Evolutionary conservation across 495 filamentous ascomycete species (phyloP).

Genomic region (Penicillium coprophilum): DNA sequence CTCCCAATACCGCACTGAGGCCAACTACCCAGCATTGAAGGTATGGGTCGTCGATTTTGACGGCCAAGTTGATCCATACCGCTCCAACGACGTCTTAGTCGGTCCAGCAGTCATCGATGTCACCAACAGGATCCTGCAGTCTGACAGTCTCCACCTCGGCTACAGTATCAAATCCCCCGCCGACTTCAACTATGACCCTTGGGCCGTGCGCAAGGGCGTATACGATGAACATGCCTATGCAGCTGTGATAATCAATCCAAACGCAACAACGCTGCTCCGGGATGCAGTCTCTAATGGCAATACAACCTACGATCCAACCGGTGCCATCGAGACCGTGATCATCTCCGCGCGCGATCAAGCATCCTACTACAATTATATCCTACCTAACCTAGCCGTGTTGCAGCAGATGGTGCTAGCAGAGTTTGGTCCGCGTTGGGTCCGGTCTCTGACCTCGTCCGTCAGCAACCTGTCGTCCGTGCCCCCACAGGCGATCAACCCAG

Average conservation of each 20-base stretch:
- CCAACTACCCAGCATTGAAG: conserved; percentile 47
- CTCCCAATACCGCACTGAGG: conserved; percentile 50
- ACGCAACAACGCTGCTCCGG: conserved; percentile 61
- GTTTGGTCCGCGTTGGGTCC: conserved; percentile 56
- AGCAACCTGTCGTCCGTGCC: conserved; percentile 30
- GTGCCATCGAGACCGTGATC: conserved; percentile 59
- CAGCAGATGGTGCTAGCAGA: conserved; percentile 41
- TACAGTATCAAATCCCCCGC: conserved; percentile 50
- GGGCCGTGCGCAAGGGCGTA: conserved; percentile 58
- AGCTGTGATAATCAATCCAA: conserved; percentile 64
- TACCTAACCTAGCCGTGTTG: conserved; percentile 49
- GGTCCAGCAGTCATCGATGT: conserved; percentile 54
- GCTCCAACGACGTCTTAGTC: conserved; percentile 48
- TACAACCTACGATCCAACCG: conserved; percentile 61
- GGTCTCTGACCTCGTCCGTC: conserved; percentile 32
- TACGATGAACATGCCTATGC: conserved; percentile 64
- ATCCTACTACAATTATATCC: conserved; percentile 53
- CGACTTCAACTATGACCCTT: conserved; percentile 58
- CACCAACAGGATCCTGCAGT: conserved; percentile 37
- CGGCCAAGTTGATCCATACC: conserved; percentile 53
- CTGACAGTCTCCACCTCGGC: conserved; percentile 41
- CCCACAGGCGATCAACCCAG: conserved; percentile 63
- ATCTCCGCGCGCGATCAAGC: conserved; percentile 59
- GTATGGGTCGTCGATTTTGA: conserved; percentile 70
- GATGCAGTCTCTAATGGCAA: conserved; percentile 58